Base-by-base conservation (phyloP, 208 protist species). In the Acanthamoeba healyi region DNA sequence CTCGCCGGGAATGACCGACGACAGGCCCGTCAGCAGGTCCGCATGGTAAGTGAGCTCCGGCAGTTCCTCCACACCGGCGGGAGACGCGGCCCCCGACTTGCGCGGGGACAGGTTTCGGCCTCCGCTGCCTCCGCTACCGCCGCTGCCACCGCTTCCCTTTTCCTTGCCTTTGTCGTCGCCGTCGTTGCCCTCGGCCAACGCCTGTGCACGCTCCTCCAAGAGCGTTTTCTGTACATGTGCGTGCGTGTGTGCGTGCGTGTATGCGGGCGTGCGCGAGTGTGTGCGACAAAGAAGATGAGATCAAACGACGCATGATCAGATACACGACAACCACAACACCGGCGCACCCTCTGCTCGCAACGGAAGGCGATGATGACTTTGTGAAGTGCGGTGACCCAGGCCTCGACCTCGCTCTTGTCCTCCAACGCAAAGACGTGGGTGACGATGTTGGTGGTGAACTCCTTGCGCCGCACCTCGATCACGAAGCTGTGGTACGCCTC, bases 391-490 rank as follows among this genome's bases (percentile, higher is more conserved):
- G 0, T 24, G 42, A 91, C 38, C 84, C 84, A 91, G 15, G 32
- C 14, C n/a, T 91, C 84, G 42, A n/a, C 17, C 12, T 91, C 19
- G 26, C 0, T 5, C 36, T 44, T 15, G 42, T 42, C 26, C 38
- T 19, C 24, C 1, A 22, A 54, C 10, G 84, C 26, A 36, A 91
- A 72, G 38, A n/a, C 22, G 49, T 54, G n/a, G 49, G 19, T 38
- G n/a, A 91, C 38, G 36, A 44, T n/a, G 56, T 70, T 34, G 36
- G 51, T 36, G 38, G 84, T 91, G 84, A 91, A 91, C 38, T 91
- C 84, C 84, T 70, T 91, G 19, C 84, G 15, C 26, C 38, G 32
- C 38, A 70, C 56, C 38, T 72, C 56, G 34, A 91, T 42, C n/a
- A 91, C 58, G 56, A 91, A 91, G 42, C 42, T 38, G 42, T 54